phyloP scores from a whole-genome alignment of 257 asterid species.

The Fraxinus cuspidata region DNA sequence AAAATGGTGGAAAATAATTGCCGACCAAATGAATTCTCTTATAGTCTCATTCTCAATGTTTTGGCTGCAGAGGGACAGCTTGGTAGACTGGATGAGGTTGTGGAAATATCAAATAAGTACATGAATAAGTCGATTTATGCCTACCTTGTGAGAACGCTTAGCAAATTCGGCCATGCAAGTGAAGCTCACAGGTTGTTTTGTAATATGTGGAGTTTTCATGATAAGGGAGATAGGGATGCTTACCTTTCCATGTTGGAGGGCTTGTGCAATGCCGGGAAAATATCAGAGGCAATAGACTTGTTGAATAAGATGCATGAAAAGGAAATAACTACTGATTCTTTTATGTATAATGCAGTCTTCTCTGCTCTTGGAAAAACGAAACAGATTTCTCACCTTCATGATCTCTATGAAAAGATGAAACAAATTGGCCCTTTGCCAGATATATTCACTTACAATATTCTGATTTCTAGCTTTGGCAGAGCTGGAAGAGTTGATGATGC shows the following conservation, averaged over 20 bases:
- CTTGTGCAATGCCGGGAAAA: constrained; percentile 74
- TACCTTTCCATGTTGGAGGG: constrained; percentile 80
- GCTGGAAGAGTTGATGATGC: constrained; percentile 84
- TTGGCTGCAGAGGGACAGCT: constrained; percentile 78
- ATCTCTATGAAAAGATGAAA: constrained; percentile 80
- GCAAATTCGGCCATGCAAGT: constrained; percentile 76
- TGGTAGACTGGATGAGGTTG: constrained; percentile 78
- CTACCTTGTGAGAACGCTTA: constrained; percentile 67
- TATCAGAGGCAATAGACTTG: constrained; percentile 79
- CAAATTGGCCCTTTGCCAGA: constrained; percentile 75
- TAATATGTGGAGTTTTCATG: constrained; percentile 90
- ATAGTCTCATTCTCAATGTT: constrained; percentile 66
- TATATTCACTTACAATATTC: constrained; percentile 79
- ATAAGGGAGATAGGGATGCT: constrained; percentile 86
- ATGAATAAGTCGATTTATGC: constrained; percentile 89
- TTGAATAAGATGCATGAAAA: constrained; percentile 75
- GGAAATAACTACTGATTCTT: constrained; percentile 69
- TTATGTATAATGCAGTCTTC: constrained; percentile 82
- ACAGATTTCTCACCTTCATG: constrained; percentile 61
- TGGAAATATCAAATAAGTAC: constrained; percentile 64
- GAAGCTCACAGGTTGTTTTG: constrained; percentile 96
- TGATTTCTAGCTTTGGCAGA: constrained; percentile 83
- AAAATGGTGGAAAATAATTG: constrained; percentile 83
- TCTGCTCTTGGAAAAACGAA: constrained; percentile 78
- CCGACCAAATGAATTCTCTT: constrained; percentile 89